These are phyloP conservation scores for Hypoxylon sp. DNA, from an alignment of 2,329 filamentous ascomycete genomes.

Conservation along the genomic window DNA sequence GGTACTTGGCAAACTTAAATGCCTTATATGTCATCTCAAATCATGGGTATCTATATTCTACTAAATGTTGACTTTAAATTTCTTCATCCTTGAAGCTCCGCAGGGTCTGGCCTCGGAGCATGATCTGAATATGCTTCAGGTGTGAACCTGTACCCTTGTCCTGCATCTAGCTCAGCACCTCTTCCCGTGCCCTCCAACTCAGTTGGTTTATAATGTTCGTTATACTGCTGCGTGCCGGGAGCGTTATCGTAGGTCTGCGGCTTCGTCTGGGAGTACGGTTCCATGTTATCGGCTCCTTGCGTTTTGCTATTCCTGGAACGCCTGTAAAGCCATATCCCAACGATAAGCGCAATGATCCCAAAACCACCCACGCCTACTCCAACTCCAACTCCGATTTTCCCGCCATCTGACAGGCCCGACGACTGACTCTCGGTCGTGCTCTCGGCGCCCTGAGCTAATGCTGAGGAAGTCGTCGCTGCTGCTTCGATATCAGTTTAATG, in stretches of 20 bases:
- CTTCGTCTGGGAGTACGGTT: constrained; percentile 21
- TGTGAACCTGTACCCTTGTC: constrained; percentile 14
- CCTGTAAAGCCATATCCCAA: constrained; percentile 44
- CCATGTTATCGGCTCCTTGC: constrained; percentile 15
- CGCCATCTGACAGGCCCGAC: constrained; percentile 34
- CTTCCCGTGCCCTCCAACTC: constrained; percentile 24
- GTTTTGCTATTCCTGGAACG: constrained; percentile 36
- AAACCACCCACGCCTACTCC: constrained; percentile 43
- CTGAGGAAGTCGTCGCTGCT: constrained; percentile 15
- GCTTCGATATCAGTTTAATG: constrained; percentile 31
- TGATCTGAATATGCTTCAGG: constrained; percentile 10
- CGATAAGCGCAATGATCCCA: constrained; percentile 39
- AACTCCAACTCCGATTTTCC: constrained; percentile 44
- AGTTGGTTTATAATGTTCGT: constrained; percentile 28
- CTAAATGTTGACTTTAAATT: not conserved
- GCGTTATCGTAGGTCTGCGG: constrained; percentile 15
- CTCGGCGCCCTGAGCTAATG: constrained; percentile 9
- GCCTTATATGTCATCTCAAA: no score
- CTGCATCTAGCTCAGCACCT: constrained; percentile 22
- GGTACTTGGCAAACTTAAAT: no score
- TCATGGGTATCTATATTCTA: constrained; percentile 4
- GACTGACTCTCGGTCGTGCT: not conserved
- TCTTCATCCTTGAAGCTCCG: constrained; percentile 31
- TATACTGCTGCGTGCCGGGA: constrained; percentile 6
- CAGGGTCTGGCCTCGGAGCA: not conserved